Evolutionary conservation across 441 rosid species (phyloP).

Genomic region (Adansonia gregorii): DNA sequence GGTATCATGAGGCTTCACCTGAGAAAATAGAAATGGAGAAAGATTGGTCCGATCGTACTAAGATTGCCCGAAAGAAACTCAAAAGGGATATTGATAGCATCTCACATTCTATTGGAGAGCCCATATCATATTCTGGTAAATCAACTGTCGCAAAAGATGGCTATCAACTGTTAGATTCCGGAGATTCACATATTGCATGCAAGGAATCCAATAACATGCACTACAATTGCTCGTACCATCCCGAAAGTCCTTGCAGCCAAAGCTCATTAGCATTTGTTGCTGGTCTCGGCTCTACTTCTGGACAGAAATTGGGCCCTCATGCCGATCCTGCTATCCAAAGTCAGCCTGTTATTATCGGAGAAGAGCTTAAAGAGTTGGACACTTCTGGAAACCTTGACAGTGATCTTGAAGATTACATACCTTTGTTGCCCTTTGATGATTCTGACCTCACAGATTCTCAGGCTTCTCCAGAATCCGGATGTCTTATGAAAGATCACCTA

Average conservation of each 20-base stretch:
- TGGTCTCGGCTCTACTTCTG: constrained; percentile 8
- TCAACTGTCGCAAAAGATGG: not conserved
- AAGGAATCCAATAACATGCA: constrained; percentile 7
- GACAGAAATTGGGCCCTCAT: not conserved
- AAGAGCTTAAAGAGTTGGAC: not conserved
- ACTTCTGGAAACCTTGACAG: constrained; percentile 11
- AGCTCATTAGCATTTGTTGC: constrained; percentile 19
- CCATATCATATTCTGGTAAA: not conserved
- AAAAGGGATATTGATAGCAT: not conserved
- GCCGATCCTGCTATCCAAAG: constrained; percentile 14
- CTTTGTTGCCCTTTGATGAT: constrained; percentile 23
- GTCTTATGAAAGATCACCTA: not conserved
- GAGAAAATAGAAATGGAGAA: constrained; percentile 6
- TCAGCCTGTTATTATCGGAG: not conserved
- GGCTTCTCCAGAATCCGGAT: not conserved
- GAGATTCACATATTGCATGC: constrained; percentile 7
- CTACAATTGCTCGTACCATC: not conserved
- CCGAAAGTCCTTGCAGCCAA: constrained; percentile 7
- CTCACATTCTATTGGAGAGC: constrained; percentile 5
- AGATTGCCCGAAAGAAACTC: constrained; percentile 16
- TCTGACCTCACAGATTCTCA: not conserved
- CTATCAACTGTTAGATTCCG: constrained; percentile 16
- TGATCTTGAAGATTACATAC: constrained; percentile 39
- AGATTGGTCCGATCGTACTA: not conserved
- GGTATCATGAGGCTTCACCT: not conserved